phyloP scores from a whole-genome alignment of 2,329 filamentous ascomycete species.

The Botryotinia convoluta region DNA sequence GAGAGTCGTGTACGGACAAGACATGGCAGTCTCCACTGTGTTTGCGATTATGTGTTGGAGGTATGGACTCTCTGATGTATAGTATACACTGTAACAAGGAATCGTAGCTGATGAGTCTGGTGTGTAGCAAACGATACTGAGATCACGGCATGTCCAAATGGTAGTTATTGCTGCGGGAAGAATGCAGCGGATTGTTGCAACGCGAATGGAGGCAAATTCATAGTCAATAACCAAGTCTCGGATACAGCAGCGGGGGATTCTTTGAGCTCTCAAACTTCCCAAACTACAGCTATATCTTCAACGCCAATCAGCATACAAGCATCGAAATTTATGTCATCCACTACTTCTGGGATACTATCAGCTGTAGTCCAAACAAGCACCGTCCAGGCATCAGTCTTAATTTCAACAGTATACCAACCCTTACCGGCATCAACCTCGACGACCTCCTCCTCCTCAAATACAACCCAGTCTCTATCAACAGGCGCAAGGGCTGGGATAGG shows the following conservation, averaged over 20 bases:
- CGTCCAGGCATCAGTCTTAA: neutral
- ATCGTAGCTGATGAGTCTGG: neutral
- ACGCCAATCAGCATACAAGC: neutral
- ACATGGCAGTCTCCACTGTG: slow-evolving; percentile 19
- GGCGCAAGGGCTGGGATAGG: neutral
- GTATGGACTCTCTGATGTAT: neutral
- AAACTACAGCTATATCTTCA: neutral
- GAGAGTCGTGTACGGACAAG: slow-evolving; percentile 18
- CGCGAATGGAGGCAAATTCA: slow-evolving; percentile 5
- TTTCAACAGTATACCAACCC: slow-evolving; percentile 1
- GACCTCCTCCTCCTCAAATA: neutral
- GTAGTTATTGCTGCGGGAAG: slow-evolving; percentile 18
- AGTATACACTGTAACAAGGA: neutral
- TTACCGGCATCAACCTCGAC: neutral
- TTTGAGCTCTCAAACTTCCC: neutral
- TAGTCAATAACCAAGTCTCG: slow-evolving; percentile 17
- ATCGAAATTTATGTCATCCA: neutral
- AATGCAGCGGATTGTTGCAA: slow-evolving; percentile 13
- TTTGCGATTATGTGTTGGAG: slow-evolving; percentile 15
- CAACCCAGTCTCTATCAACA: neutral
- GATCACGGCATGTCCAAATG: slow-evolving; percentile 14
- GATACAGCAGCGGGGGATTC: neutral
- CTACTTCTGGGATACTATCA: neutral
- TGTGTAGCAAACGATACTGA: slow-evolving; percentile 14
- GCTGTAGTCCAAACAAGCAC: neutral